These are phyloP conservation scores for Nothopassalora personata DNA, from an alignment of 2,329 filamentous ascomycete species.

Conservation along the genomic window DNA sequence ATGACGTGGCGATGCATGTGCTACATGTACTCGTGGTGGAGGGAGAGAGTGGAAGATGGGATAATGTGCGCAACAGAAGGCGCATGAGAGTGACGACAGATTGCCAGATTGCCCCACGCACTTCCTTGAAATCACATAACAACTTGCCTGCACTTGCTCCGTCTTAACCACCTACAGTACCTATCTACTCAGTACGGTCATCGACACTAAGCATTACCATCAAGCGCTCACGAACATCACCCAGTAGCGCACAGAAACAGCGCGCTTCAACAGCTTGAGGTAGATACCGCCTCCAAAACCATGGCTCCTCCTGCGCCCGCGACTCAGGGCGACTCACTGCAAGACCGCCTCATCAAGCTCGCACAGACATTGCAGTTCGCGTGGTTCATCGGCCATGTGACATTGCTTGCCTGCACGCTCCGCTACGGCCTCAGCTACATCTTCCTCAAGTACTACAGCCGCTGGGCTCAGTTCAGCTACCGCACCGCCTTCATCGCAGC, in stretches of 20 bases:
- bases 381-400: conserved; percentile 67
- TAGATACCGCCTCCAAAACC: neutral
- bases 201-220: neutral
- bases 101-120: neutral
- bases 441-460: conserved; percentile 77
- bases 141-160: neutral
- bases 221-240: neutral
- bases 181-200: neutral
- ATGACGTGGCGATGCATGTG: neutral
- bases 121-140: neutral
- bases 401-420: conserved; percentile 73
- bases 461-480: conserved; percentile 77
- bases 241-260: neutral
- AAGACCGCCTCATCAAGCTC: conserved; percentile 39
- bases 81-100: neutral
- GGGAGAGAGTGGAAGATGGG: neutral
- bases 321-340: conserved; percentile 16
- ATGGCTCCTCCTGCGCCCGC: conserved; percentile 17
- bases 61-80: neutral
- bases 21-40: neutral
- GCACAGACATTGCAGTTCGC: conserved; percentile 87
- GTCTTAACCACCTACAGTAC: neutral
- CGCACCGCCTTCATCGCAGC: conserved; percentile 85
- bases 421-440: conserved; percentile 84
- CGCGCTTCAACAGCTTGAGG: neutral